These are phyloP conservation scores for Euphorbia tirucalli DNA, from an alignment of 345 rosid genomes.

Conservation along the genomic window DNA sequence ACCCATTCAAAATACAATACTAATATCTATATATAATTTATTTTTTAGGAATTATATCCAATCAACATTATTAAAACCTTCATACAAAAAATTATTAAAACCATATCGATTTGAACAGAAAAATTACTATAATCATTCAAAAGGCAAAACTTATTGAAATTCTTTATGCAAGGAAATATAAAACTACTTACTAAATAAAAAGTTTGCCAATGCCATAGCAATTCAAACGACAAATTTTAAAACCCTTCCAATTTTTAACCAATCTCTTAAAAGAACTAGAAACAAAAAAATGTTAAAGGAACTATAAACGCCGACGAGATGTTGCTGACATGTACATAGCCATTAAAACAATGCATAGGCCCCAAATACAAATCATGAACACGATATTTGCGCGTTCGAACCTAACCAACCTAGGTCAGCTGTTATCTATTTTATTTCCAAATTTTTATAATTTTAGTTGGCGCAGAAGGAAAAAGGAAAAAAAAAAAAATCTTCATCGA, in stretches of 20 bases:
- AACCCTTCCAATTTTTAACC: not conserved
- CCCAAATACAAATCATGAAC: constrained; percentile 47
- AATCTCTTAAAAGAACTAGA: not conserved
- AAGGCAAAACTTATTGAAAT: not conserved
- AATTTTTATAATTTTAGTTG: not conserved
- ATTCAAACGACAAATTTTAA: constrained; percentile 10
- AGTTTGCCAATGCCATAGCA: not conserved
- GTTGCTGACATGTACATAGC: constrained; percentile 34
- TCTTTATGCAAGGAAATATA: not conserved
- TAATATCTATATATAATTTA: too few relatives aligned
- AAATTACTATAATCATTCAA: not conserved
- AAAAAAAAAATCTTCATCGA: too few relatives aligned
- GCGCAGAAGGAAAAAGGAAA: too few relatives aligned
- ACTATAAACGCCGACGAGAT: constrained; percentile 15
- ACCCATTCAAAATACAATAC: too few relatives aligned
- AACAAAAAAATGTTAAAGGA: not conserved
- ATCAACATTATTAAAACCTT: too few relatives aligned
- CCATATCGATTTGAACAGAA: too few relatives aligned
- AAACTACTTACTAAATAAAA: not conserved
- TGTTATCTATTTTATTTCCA: constrained; percentile 17
- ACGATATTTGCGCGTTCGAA: constrained; percentile 53
- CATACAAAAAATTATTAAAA: too few relatives aligned
- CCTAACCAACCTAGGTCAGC: constrained; percentile 36
- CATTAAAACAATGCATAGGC: constrained; percentile 45
- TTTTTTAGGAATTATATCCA: too few relatives aligned